A percentile compares a stretch with the other conserved stretches of the same genome.
Evolutionary conservation across 441 rosid species (phyloP).

Genomic region (Mallotus japonicus): DNA sequence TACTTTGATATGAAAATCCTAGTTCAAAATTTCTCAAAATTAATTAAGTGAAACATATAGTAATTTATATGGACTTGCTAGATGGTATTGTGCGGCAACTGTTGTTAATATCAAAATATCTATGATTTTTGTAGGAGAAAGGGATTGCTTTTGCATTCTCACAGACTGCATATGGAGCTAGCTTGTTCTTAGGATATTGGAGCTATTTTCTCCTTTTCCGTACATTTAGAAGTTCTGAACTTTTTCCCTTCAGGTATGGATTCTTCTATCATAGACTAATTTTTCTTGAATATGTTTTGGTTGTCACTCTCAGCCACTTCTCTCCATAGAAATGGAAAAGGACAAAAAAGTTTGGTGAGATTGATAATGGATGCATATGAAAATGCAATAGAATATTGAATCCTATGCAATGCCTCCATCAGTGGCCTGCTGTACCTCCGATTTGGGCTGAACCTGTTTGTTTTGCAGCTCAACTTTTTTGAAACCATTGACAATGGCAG

Average conservation of each 20-base stretch:
- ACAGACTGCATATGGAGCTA: conserved; percentile 82
- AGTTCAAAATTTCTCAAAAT: neutral
- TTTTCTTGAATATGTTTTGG: conserved; percentile 20
- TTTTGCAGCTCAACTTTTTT: neutral
- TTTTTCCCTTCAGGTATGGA: conserved; percentile 83
- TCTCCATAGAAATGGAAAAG: neutral
- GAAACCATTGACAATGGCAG: neutral
- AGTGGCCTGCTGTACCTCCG: neutral
- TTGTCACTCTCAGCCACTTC: conserved; percentile 1
- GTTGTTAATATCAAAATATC: no score
- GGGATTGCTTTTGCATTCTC: conserved; percentile 65
- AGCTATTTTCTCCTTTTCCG: conserved; percentile 63
- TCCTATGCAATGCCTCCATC: neutral
- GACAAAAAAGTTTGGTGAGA: neutral
- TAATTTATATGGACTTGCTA: no score
- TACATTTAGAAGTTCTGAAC: conserved; percentile 44
- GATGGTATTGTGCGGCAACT: no score
- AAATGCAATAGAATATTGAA: neutral
- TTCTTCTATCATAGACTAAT: conserved; percentile 18
- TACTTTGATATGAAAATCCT: neutral
- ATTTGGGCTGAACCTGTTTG: conserved; percentile 2
- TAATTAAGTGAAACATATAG: no score
- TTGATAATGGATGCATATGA: conserved; percentile 7
- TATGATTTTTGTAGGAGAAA: conserved; percentile 50
- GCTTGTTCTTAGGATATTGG: conserved; percentile 83